Percentiles rank a stretch among this genome's conserved stretches.
phyloP scores from a whole-genome alignment of 768 basidiomycete genomes.

The Candolleomyces efflorescens region DNA sequence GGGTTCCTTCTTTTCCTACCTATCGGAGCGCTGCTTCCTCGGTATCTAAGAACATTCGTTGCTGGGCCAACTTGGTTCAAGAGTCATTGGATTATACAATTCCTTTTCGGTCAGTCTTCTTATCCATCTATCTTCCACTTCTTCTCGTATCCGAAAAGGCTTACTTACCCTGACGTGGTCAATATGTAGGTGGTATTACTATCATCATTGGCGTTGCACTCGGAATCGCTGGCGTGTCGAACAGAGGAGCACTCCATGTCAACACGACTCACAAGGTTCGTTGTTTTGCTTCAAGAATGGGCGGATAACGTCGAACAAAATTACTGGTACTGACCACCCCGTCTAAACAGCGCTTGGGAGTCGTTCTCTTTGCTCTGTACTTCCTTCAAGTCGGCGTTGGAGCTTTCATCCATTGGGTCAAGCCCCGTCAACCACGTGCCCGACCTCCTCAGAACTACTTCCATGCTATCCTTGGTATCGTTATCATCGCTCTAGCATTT shows the following conservation, averaged over 20 bases:
- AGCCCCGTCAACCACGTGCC: constrained; percentile 29
- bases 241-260: constrained; percentile 31
- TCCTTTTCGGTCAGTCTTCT: constrained; percentile 34
- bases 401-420: constrained; percentile 49
- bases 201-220: constrained; percentile 42
- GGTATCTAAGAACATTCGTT: constrained; percentile 47
- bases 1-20: constrained; percentile 55
- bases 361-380: constrained; percentile 47
- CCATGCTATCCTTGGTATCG: constrained; percentile 51
- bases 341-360: constrained; percentile 39
- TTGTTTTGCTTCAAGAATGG: background rate
- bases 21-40: constrained; percentile 47
- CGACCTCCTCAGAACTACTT: constrained; percentile 54
- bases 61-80: constrained; percentile 42
- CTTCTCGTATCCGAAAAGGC: background rate
- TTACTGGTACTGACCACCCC: constrained; percentile 1
- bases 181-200: constrained; percentile 34
- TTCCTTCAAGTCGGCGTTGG: constrained; percentile 46
- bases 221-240: constrained; percentile 35
- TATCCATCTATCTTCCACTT: background rate
- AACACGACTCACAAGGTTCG: constrained; percentile 47
- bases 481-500: constrained; percentile 44
- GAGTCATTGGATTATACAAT: constrained; percentile 48
- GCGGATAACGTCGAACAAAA: background rate
- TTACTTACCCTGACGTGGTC: constrained; percentile 4